phyloP scores from a whole-genome alignment of 164 flowering plant genomes.

The Buxus sempervirens region DNA sequence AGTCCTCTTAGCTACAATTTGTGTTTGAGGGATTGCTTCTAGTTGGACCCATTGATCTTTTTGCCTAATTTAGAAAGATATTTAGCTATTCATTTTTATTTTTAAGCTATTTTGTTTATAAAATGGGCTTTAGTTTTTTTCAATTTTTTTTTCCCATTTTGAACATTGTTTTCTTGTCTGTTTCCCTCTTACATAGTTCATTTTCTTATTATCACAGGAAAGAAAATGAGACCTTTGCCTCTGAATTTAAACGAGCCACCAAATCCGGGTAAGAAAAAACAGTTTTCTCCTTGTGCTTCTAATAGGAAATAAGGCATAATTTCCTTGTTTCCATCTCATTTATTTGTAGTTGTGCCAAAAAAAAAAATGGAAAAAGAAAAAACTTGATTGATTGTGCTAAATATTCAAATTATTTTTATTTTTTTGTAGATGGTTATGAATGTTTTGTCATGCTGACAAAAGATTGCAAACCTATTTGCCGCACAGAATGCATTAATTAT shows the following conservation, averaged over 20 bases:
- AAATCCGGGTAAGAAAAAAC: background rate
- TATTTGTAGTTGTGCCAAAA: background rate
- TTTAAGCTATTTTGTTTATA: no score
- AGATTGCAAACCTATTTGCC: constrained; percentile 11
- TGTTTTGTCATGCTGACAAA: constrained; percentile 10
- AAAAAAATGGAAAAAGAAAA: no score
- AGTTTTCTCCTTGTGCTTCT: background rate
- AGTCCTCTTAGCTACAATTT: no score
- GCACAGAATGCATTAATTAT: constrained; percentile 4
- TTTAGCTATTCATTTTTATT: no score
- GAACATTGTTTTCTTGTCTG: no score
- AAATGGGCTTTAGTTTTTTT: background rate
- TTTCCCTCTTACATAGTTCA: background rate
- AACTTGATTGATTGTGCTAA: background rate
- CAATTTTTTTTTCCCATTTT: background rate
- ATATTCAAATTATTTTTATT: background rate
- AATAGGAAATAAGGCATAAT: background rate
- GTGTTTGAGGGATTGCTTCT: no score
- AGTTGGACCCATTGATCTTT: no score
- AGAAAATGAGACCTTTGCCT: background rate
- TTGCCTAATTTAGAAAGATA: no score
- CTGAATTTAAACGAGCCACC: constrained; percentile 7
- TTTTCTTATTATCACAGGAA: background rate
- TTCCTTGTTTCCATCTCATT: background rate
- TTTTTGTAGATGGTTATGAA: constrained; percentile 16